phyloP scores from a whole-genome alignment of 192 early-diverging fungal species.

The Linnemannia zychae region DNA sequence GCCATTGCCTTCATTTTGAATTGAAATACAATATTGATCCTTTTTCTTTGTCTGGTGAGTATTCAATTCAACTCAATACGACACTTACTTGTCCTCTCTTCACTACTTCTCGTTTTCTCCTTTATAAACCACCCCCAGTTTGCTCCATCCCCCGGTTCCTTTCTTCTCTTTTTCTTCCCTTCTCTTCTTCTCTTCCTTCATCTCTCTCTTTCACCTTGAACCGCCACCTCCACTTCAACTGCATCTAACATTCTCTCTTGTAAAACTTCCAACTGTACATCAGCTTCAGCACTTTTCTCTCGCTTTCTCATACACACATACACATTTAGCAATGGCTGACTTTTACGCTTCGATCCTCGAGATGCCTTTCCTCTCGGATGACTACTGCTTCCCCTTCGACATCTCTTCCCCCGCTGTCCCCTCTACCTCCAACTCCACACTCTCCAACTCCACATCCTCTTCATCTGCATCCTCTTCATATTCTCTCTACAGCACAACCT shows the following conservation, averaged over 20 bases:
- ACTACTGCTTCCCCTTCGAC: slow-evolving; percentile 48
- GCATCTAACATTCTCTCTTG: not conserved
- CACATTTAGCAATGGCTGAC: slow-evolving; percentile 19
- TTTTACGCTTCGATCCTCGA: slow-evolving; percentile 43
- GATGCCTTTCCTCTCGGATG: slow-evolving; percentile 48
- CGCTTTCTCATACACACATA: not conserved
- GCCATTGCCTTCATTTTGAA: not conserved
- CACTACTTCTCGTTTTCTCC: not conserved
- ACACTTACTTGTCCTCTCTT: not conserved
- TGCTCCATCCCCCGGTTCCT: not conserved
- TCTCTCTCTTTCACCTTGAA: not conserved
- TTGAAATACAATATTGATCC: not conserved
- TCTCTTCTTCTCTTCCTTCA: not conserved
- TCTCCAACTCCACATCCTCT: not conserved
- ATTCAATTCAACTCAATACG: not conserved
- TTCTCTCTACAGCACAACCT: slow-evolving; percentile 37
- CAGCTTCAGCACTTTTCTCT: not conserved
- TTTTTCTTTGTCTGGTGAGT: not conserved
- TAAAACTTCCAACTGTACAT: not conserved
- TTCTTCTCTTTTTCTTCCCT: not conserved
- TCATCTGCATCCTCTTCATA: not conserved
- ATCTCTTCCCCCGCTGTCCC: slow-evolving; percentile 7
- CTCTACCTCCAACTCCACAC: not conserved
- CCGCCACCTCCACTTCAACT: not conserved
- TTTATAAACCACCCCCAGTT: not conserved